Conservation (phyloP, 176 grass and related monocot species). For the Elymus sibiricus region DNA sequence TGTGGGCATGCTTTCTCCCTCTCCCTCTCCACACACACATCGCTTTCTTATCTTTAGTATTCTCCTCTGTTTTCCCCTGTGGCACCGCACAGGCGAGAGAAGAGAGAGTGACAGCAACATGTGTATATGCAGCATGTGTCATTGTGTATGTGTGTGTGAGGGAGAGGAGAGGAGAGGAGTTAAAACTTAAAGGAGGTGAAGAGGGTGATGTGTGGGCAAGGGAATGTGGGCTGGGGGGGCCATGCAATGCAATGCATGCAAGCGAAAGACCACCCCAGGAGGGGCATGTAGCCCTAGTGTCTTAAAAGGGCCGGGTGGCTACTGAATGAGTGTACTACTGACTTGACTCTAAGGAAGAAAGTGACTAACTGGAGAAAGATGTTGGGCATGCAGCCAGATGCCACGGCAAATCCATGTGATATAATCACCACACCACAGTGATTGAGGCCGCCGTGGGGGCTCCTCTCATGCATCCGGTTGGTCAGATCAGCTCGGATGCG, state of each 20-base stretch:
- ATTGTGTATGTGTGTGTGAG: no score
- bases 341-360: conserved; percentile 41
- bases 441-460: conserved; percentile 14
- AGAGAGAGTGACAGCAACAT: neutral
- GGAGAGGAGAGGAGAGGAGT: neutral
- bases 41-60: conserved; percentile 64
- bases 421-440: conserved; percentile 50
- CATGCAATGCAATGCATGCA: neutral
- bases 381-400: conserved; percentile 41
- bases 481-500: conserved; percentile 21
- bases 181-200: neutral
- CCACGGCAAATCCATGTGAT: conserved; percentile 9
- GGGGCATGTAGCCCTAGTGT: conserved; percentile 9
- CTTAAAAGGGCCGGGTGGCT: conserved; percentile 38
- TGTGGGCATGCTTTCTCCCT: conserved; percentile 16
- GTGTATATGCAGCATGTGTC: neutral
- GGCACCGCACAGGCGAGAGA: neutral
- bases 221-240: neutral
- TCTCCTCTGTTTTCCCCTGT: conserved; percentile 37
- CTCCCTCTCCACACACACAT: conserved; percentile 1
- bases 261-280: neutral
- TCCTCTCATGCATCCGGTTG: neutral
- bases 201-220: neutral
- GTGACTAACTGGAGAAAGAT: conserved; percentile 66
- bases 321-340: conserved; percentile 20